Evolutionary conservation across 2,329 filamentous ascomycete genomes (phyloP).

Genomic region (Emmonsia crescens): DNA sequence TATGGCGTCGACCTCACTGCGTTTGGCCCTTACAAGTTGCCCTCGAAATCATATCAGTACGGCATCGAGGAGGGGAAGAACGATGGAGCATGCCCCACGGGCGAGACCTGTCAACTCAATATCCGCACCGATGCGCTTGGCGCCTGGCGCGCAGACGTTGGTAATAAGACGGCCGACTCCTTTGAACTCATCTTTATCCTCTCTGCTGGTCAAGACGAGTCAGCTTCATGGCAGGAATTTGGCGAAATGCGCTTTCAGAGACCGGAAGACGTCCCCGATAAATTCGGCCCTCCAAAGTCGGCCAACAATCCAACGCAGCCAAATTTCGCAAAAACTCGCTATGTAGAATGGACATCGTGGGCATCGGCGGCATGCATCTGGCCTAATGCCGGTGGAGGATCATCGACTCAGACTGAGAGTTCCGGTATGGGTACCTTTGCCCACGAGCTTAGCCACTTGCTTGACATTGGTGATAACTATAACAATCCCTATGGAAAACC

Average conservation of each 20-base stretch:
- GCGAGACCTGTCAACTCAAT: slow-evolving; percentile 8
- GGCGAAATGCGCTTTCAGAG: slow-evolving; percentile 13
- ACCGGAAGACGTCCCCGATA: slow-evolving; percentile 9
- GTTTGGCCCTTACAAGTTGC: slow-evolving; percentile 13
- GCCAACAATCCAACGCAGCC: slow-evolving; percentile 3
- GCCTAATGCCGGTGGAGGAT: slow-evolving; percentile 12
- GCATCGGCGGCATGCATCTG: slow-evolving; percentile 13
- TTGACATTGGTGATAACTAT: slow-evolving; percentile 14
- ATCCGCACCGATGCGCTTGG: slow-evolving; percentile 11
- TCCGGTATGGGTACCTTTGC: slow-evolving; percentile 13
- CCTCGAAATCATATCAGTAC: slow-evolving; percentile 10
- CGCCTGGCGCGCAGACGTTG: slow-evolving; percentile 13
- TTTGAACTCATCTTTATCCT: slow-evolving; percentile 15
- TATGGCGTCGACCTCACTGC: slow-evolving; percentile 13
- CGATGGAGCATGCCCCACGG: slow-evolving; percentile 8
- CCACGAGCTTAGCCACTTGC: slow-evolving; percentile 14
- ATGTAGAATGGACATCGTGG: slow-evolving; percentile 14
- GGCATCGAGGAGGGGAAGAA: slow-evolving; percentile 10
- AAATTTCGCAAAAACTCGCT: slow-evolving; percentile 11
- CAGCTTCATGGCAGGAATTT: slow-evolving; percentile 14
- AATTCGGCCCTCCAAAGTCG: slow-evolving; percentile 9
- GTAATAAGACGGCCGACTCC: slow-evolving; percentile 9
- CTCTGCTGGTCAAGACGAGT: slow-evolving; percentile 13
- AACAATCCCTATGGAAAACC: slow-evolving; percentile 13
- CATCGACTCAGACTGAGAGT: slow-evolving; percentile 13